Evolutionary conservation across 768 basidiomycete genomes (phyloP).

Genomic region (Hysterangium stoloniferum): DNA sequence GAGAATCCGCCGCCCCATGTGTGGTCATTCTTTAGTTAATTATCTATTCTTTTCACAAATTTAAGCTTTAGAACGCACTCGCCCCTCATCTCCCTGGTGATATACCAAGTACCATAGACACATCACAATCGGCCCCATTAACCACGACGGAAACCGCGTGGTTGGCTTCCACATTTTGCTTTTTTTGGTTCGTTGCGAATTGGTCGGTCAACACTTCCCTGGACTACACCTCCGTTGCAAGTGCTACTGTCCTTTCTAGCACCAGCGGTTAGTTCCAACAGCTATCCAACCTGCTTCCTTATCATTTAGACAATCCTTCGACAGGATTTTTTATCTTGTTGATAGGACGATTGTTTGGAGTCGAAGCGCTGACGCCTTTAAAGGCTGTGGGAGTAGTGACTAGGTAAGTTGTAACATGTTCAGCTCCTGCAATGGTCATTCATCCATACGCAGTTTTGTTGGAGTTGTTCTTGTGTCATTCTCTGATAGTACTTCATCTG

Average conservation of each 20-base stretch:
- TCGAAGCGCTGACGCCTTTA: conserved; percentile 65
- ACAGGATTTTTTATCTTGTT: conserved; percentile 90
- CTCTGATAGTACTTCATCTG: conserved; percentile 57
- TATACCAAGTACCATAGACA: not conserved
- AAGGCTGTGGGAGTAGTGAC: conserved; percentile 74
- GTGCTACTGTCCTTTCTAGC: conserved; percentile 80
- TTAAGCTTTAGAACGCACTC: not conserved
- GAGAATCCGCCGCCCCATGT: not conserved
- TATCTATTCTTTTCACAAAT: not conserved
- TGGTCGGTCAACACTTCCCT: conserved; percentile 83
- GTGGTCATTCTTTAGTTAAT: not conserved
- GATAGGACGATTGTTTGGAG: conserved; percentile 71
- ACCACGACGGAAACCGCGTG: conserved; percentile 64
- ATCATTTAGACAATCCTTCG: not conserved
- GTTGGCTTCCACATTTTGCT: conserved; percentile 74
- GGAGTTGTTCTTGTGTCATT: conserved; percentile 87
- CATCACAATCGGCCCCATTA: conserved; percentile 29
- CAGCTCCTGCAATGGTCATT: conserved; percentile 8
- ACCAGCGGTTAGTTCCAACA: conserved; percentile 59
- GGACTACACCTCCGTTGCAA: conserved; percentile 88
- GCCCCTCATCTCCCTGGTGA: not conserved
- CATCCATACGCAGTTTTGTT: conserved; percentile 44
- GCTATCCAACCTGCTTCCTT: not conserved
- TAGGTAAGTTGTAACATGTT: conserved; percentile 57
- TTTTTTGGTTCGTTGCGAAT: conserved; percentile 92